Conservation (phyloP, 768 basidiomycete genomes). For the Mycena capillaripes region DNA sequence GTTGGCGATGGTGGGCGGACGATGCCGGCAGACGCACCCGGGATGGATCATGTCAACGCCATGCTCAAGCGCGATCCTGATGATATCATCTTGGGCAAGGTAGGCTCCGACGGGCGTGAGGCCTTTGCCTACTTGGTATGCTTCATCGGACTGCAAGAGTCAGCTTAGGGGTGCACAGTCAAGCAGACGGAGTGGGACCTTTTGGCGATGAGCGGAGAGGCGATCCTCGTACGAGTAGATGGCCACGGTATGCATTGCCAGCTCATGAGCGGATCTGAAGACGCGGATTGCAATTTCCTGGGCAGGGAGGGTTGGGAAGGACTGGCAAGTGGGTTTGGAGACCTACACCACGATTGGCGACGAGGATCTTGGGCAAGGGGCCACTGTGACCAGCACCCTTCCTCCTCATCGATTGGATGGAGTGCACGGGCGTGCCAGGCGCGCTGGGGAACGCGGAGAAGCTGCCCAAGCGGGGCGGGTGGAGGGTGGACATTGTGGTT, state of each 20-base stretch:
- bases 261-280: constrained; percentile 97
- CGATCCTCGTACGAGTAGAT: constrained; percentile 99
- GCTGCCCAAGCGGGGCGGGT: constrained; percentile 50
- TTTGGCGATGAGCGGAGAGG: constrained; percentile 96
- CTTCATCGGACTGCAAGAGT: constrained; percentile 88
- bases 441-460: constrained; percentile 83
- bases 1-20: neutral
- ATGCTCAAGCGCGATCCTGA: constrained; percentile 95
- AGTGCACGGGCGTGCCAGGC: constrained; percentile 90
- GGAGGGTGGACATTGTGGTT: constrained; percentile 34
- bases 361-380: constrained; percentile 91
- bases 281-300: constrained; percentile 99
- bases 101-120: constrained; percentile 97
- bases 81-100: constrained; percentile 97
- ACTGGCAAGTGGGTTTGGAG: constrained; percentile 1
- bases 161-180: constrained; percentile 21
- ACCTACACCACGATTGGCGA: constrained; percentile 92
- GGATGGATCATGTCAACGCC: constrained; percentile 99
- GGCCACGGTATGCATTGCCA: constrained; percentile 99
- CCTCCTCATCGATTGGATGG: constrained; percentile 91
- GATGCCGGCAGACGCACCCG: constrained; percentile 66
- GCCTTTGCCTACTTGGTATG: constrained; percentile 97
- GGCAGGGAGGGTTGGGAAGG: constrained; percentile 28
- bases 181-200: constrained; percentile 60
- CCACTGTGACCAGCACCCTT: constrained; percentile 93